Conservation (phyloP, 345 rosid species). For the Chamaenerion angustifolium region DNA sequence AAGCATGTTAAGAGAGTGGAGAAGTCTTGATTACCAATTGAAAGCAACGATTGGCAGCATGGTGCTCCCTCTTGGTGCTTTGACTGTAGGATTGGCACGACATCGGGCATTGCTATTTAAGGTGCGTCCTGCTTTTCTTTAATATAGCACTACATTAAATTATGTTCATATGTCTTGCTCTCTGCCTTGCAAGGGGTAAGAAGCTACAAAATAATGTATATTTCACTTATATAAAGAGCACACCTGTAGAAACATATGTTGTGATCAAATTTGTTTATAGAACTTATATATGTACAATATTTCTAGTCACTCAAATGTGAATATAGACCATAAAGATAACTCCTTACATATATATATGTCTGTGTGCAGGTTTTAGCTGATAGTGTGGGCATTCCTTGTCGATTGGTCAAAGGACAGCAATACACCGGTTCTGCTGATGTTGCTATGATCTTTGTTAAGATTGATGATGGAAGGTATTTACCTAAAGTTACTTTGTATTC, state of each 20-base stretch:
- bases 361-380: constrained; percentile 75
- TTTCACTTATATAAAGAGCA: too few relatives aligned
- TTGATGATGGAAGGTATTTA: constrained; percentile 74
- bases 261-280: too few relatives aligned
- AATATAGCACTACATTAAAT: too few relatives aligned
- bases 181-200: too few relatives aligned
- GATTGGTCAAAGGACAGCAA: constrained; percentile 80
- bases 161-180: too few relatives aligned
- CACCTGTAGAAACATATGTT: too few relatives aligned
- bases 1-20: constrained; percentile 60
- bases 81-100: constrained; percentile 88
- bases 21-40: constrained; percentile 58
- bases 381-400: constrained; percentile 69
- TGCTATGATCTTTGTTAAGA: constrained; percentile 81
- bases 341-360: constrained; percentile 7
- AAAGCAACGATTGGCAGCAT: constrained; percentile 66
- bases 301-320: too few relatives aligned
- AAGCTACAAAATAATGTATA: too few relatives aligned
- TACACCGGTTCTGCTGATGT: constrained; percentile 84
- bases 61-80: constrained; percentile 86
- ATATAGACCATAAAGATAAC: neutral
- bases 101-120: constrained; percentile 92
- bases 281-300: too few relatives aligned
- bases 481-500: neutral
- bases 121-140: constrained; percentile 22